Evolutionary conservation across 2,329 filamentous ascomycete species (phyloP).

Genomic region (Aspergillus sp.): DNA sequence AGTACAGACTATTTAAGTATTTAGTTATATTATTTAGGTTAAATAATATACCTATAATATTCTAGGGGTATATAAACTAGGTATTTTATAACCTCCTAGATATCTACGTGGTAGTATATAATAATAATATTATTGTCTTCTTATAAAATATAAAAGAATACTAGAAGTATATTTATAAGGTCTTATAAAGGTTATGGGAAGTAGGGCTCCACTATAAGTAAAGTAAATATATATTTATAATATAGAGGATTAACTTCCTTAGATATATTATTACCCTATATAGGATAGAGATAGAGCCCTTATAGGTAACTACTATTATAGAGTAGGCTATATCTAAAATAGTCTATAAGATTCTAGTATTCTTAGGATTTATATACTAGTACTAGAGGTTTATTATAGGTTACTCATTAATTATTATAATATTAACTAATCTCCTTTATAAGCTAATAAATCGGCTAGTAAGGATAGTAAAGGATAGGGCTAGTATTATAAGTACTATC

Average conservation of each 20-base stretch:
- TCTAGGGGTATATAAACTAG: too few relatives aligned
- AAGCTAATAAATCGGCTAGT: neutral
- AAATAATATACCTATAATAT: too few relatives aligned
- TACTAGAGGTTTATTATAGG: slow-evolving; percentile 2
- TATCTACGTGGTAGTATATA: too few relatives aligned
- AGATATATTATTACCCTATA: neutral
- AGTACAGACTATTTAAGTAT: too few relatives aligned
- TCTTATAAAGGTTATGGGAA: too few relatives aligned
- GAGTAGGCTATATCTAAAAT: neutral
- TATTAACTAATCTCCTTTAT: neutral
- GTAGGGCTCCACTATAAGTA: too few relatives aligned
- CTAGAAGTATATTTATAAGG: too few relatives aligned
- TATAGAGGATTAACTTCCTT: neutral
- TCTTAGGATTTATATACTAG: neutral
- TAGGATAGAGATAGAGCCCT: neutral
- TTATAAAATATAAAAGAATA: too few relatives aligned
- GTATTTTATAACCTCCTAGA: too few relatives aligned
- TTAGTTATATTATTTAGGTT: too few relatives aligned
- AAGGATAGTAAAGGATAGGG: neutral
- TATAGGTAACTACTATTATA: neutral
- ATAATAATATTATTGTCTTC: too few relatives aligned
- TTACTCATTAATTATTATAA: neutral
- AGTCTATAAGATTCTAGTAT: neutral
- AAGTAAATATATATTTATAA: slow-evolving; percentile 1
- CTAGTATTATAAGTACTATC: neutral